Evolutionary conservation across 805 yeast genomes (phyloP).

Genomic region (Tetrapisispora fleetii): DNA sequence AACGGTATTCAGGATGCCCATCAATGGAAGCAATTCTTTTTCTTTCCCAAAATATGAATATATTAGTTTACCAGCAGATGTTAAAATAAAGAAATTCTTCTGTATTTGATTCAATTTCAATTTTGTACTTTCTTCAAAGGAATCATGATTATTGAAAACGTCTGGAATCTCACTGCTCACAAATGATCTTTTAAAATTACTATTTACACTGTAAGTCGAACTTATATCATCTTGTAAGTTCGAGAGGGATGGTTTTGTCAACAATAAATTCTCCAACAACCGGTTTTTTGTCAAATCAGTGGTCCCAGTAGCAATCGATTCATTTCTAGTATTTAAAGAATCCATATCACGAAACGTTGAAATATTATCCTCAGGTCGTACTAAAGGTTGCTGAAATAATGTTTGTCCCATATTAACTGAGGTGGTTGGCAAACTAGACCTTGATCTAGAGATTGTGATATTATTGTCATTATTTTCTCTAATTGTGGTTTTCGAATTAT

Average conservation of each 20-base stretch:
- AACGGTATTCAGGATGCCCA: constrained; percentile 75
- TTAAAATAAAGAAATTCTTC: constrained; percentile 71
- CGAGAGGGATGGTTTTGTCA: not conserved
- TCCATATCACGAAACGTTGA: not conserved
- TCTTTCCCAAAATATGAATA: constrained; percentile 61
- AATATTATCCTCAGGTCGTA: not conserved
- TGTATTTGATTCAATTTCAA: constrained; percentile 7
- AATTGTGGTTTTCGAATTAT: not conserved
- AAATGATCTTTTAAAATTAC: constrained; percentile 8
- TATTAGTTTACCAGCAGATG: constrained; percentile 83
- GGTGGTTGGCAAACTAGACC: not conserved
- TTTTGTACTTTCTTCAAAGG: not conserved
- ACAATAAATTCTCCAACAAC: not conserved
- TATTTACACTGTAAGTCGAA: constrained; percentile 1
- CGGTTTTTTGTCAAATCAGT: not conserved
- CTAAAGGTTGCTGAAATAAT: not conserved
- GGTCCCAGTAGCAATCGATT: not conserved
- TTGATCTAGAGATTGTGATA: not conserved
- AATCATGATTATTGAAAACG: constrained; percentile 9
- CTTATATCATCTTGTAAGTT: constrained; percentile 1
- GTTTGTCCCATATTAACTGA: constrained; percentile 2
- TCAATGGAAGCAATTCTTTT: constrained; percentile 47
- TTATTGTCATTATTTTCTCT: not conserved
- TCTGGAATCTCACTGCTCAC: constrained; percentile 26
- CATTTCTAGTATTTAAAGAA: not conserved